Percentiles rank a stretch among this genome's conserved stretches.
Conservation (phyloP, 2,329 filamentous ascomycete species). For the Fusarium guadeloupense region DNA sequence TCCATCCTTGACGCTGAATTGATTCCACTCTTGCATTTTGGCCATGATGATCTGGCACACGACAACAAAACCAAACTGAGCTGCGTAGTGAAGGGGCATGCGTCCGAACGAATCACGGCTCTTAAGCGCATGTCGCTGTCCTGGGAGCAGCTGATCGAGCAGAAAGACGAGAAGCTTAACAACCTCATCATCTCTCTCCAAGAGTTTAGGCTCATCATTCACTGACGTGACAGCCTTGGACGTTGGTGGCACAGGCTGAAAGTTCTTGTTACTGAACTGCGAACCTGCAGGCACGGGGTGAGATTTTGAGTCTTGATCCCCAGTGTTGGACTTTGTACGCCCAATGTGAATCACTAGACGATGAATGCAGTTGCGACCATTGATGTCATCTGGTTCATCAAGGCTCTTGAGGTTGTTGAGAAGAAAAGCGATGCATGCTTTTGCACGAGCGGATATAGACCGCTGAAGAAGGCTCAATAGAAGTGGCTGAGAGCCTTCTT, state of each 20-base stretch:
- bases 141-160: conserved; percentile 72
- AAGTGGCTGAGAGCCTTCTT: conserved; percentile 65
- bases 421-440: conserved; percentile 75
- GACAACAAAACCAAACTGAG: conserved; percentile 93
- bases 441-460: conserved; percentile 75
- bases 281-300: conserved; percentile 59
- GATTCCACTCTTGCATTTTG: conserved; percentile 87
- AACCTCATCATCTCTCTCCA: conserved; percentile 76
- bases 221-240: conserved; percentile 67
- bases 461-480: conserved; percentile 83
- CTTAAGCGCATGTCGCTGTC: conserved; percentile 74
- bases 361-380: conserved; percentile 92
- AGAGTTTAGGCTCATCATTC: conserved; percentile 72
- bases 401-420: conserved; percentile 75
- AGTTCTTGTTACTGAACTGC: conserved; percentile 73
- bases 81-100: conserved; percentile 89
- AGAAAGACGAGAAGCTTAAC: conserved; percentile 72
- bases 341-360: conserved; percentile 92
- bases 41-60: conserved; percentile 88
- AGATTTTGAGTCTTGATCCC: conserved; percentile 62
- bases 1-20: conserved; percentile 84
- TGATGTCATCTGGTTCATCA: conserved; percentile 90
- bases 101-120: conserved; percentile 82
- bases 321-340: conserved; percentile 66
- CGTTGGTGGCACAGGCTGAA: conserved; percentile 80